phyloP scores from a whole-genome alignment of 257 asterid genomes.

The Oldenlandia corymbosa region DNA sequence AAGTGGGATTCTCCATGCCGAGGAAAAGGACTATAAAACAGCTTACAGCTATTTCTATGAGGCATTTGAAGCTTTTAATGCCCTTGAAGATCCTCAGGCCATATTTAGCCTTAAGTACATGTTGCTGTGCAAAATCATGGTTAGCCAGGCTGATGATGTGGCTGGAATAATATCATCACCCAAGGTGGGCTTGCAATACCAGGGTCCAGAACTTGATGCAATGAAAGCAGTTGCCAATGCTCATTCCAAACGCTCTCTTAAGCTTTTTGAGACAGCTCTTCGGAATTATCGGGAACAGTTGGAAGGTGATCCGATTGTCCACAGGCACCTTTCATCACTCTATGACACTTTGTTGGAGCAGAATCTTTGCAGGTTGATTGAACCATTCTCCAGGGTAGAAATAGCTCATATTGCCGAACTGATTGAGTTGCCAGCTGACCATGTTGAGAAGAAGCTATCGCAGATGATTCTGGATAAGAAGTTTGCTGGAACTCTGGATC shows the following conservation, averaged over 20 bases:
- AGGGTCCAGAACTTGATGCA: slow-evolving; percentile 49
- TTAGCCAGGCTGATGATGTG: slow-evolving; percentile 41
- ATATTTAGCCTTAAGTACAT: slow-evolving; percentile 43
- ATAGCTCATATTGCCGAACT: slow-evolving; percentile 40
- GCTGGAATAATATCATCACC: slow-evolving; percentile 41
- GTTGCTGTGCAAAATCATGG: slow-evolving; percentile 49
- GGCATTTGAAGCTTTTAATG: slow-evolving; percentile 44
- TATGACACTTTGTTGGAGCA: slow-evolving; percentile 42
- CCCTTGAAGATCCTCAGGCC: slow-evolving; percentile 43
- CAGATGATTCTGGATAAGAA: slow-evolving; percentile 47
- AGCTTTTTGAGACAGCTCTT: slow-evolving; percentile 36
- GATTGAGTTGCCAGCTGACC: slow-evolving; percentile 37
- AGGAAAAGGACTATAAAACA: slow-evolving; percentile 43
- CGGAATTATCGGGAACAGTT: slow-evolving; percentile 32
- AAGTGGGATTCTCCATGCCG: slow-evolving; percentile 48
- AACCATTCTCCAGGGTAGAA: slow-evolving; percentile 39
- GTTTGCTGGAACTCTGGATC: slow-evolving; percentile 46
- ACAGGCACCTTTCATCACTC: slow-evolving; percentile 40
- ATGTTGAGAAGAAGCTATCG: slow-evolving; percentile 43
- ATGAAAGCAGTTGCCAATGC: slow-evolving; percentile 49
- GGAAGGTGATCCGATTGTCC: slow-evolving; percentile 43
- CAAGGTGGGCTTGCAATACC: slow-evolving; percentile 42
- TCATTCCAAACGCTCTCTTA: slow-evolving; percentile 39
- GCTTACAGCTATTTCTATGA: slow-evolving; percentile 42
- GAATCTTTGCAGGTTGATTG: slow-evolving; percentile 46